A percentile compares a stretch with the other conserved stretches of the same genome.
Evolutionary conservation across 495 filamentous ascomycete genomes (phyloP).

Genomic region (Annulohypoxylon stygium): DNA sequence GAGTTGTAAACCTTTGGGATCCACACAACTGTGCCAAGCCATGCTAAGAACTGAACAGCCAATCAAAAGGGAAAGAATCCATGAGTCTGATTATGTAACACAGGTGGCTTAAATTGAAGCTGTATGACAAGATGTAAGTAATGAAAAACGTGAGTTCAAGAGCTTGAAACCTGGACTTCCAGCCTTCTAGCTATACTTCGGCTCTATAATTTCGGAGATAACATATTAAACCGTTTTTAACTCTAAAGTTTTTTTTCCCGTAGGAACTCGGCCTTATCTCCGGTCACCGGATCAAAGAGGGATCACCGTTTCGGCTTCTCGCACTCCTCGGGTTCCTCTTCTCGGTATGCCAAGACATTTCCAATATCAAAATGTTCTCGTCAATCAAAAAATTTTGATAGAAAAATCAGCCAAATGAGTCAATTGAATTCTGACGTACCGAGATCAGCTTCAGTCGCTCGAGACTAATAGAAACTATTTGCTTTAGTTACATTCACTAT

Average conservation of each 20-base stretch:
- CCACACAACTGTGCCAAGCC: too few relatives aligned
- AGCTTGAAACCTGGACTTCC: too few relatives aligned
- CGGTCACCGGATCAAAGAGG: slow-evolving; percentile 25
- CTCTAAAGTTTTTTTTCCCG: background rate
- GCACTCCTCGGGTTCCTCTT: background rate
- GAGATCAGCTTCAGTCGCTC: background rate
- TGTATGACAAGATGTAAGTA: too few relatives aligned
- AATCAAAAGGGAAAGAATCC: too few relatives aligned
- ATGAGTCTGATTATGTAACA: too few relatives aligned
- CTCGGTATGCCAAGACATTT: slow-evolving; percentile 6
- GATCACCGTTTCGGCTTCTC: slow-evolving; percentile 12
- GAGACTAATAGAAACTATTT: background rate
- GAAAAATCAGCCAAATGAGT: background rate
- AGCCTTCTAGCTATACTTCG: too few relatives aligned
- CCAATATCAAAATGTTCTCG: slow-evolving; percentile 6
- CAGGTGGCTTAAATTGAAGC: too few relatives aligned
- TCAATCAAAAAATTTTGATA: background rate
- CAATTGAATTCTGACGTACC: slow-evolving; percentile 2
- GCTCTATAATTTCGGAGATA: too few relatives aligned
- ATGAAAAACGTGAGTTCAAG: too few relatives aligned
- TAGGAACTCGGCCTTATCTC: slow-evolving; percentile 25
- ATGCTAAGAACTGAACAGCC: too few relatives aligned
- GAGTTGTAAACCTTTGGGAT: too few relatives aligned
- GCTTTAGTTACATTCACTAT: background rate
- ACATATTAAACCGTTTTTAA: too few relatives aligned